Percentiles rank a stretch among this genome's conserved stretches.
Conservation (phyloP, 2,329 filamentous ascomycete species). For the Diaporthe sp. region DNA sequence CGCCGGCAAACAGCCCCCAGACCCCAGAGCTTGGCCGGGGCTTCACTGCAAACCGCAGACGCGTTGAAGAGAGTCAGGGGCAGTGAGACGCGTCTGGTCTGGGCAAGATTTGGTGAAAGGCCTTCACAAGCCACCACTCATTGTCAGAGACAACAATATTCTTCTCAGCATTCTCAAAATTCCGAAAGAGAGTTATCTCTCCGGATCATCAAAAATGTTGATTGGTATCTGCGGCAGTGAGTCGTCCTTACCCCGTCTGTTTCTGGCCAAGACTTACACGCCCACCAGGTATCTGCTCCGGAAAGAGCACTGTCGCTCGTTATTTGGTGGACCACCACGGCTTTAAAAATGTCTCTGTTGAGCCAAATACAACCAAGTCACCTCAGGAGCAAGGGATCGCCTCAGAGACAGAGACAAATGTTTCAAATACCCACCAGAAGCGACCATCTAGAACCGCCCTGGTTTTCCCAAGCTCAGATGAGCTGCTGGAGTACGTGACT, state of each 20-base stretch:
- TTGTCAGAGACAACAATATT: background rate
- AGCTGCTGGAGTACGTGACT: conserved; percentile 87
- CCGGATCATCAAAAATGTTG: conserved; percentile 66
- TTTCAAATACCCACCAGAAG: conserved; percentile 29
- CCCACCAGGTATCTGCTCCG: conserved; percentile 84
- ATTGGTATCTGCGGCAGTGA: conserved; percentile 82
- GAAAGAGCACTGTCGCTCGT: conserved; percentile 89
- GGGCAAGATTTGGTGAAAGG: background rate
- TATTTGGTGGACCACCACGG: conserved; percentile 88
- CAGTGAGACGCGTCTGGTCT: conserved; percentile 15
- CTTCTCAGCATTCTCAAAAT: background rate
- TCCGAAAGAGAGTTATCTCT: background rate
- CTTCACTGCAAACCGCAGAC: conserved; percentile 13
- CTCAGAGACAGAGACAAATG: conserved; percentile 9
- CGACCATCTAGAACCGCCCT: conserved; percentile 42
- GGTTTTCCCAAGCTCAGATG: conserved; percentile 72
- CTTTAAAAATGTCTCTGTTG: conserved; percentile 69
- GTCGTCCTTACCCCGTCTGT: conserved; percentile 42
- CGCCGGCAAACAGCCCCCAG: conserved; percentile 3
- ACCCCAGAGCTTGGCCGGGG: background rate
- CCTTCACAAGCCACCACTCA: background rate
- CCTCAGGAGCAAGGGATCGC: background rate
- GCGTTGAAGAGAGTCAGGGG: conserved; percentile 1
- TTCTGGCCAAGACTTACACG: conserved; percentile 36
- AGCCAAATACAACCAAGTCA: background rate